A percentile compares a stretch with the other conserved stretches of the same genome.
Evolutionary conservation across 2,329 filamentous ascomycete species (phyloP).

Genomic region (Ceratocystis cubensis): DNA sequence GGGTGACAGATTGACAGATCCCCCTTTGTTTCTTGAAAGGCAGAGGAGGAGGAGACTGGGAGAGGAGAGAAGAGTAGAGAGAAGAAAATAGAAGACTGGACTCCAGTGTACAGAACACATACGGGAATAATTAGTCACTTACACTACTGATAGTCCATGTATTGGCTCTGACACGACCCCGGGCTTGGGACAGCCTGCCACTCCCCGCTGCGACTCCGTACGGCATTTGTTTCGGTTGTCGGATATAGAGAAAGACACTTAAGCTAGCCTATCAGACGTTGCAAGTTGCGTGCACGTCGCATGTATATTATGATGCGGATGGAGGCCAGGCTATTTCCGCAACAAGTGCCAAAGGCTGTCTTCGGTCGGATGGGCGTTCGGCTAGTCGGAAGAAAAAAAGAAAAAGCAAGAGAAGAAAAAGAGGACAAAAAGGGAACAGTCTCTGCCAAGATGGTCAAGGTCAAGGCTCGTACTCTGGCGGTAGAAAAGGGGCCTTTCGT

Average conservation of each 20-base stretch:
- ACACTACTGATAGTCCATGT: conserved; percentile 20
- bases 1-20: background rate
- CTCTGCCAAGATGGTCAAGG: background rate
- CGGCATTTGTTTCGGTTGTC: conserved; percentile 14
- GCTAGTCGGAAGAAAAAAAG: background rate
- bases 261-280: background rate
- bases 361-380: conserved; percentile 14
- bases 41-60: background rate
- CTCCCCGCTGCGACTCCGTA: conserved; percentile 17
- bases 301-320: background rate
- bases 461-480: too few relatives aligned
- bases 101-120: background rate
- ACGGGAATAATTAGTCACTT: background rate
- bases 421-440: background rate
- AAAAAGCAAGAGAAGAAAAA: background rate
- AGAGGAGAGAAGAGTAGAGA: background rate
- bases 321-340: conserved; percentile 2
- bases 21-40: too few relatives aligned
- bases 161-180: conserved; percentile 18
- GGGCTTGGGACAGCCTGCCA: conserved; percentile 14
- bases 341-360: background rate
- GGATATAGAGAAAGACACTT: background rate
- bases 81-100: background rate
- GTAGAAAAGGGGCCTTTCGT: too few relatives aligned
- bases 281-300: background rate